Percentiles rank a stretch among this genome's conserved stretches.
phyloP scores from a whole-genome alignment of 2,329 filamentous ascomycete genomes.

The Fusarium napiforme region DNA sequence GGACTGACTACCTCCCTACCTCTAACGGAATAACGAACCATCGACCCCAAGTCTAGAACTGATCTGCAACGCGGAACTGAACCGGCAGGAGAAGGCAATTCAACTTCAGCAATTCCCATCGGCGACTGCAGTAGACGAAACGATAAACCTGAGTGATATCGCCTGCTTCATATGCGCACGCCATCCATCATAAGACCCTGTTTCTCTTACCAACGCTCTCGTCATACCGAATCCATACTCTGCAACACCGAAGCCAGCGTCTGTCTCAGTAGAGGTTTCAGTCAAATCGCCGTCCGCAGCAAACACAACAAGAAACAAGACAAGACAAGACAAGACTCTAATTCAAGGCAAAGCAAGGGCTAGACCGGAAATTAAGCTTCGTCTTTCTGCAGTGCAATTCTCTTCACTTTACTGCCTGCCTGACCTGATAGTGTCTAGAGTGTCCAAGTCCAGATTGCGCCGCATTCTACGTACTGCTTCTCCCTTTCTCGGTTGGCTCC shows the following conservation, averaged over 20 bases:
- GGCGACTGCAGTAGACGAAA: conserved; percentile 23
- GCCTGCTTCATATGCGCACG: background rate
- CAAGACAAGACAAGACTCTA: background rate
- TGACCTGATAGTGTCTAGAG: background rate
- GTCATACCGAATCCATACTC: conserved; percentile 14
- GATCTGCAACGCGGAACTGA: conserved; percentile 29
- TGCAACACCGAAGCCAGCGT: conserved; percentile 1
- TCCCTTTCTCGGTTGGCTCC: conserved; percentile 21
- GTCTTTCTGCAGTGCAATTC: conserved; percentile 14
- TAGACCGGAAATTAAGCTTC: conserved; percentile 28
- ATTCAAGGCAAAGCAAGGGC: conserved; percentile 9
- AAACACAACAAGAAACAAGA: conserved; percentile 20
- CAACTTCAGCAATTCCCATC: conserved; percentile 11
- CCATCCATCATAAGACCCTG: conserved; percentile 10
- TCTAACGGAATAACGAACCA: conserved; percentile 23
- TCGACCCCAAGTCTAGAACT: conserved; percentile 22
- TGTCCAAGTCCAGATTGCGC: conserved; percentile 21
- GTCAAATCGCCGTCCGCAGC: conserved; percentile 32
- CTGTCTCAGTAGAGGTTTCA: conserved; percentile 38
- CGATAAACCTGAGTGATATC: conserved; percentile 20
- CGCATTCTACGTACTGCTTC: conserved; percentile 26
- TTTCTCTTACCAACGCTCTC: conserved; percentile 3
- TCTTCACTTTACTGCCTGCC: background rate
- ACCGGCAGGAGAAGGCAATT: conserved; percentile 17
- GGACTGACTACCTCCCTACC: conserved; percentile 9